These are phyloP conservation scores for Saturnispora zaruensis DNA, from an alignment of 805 yeast genomes.

Conservation along the genomic window DNA sequence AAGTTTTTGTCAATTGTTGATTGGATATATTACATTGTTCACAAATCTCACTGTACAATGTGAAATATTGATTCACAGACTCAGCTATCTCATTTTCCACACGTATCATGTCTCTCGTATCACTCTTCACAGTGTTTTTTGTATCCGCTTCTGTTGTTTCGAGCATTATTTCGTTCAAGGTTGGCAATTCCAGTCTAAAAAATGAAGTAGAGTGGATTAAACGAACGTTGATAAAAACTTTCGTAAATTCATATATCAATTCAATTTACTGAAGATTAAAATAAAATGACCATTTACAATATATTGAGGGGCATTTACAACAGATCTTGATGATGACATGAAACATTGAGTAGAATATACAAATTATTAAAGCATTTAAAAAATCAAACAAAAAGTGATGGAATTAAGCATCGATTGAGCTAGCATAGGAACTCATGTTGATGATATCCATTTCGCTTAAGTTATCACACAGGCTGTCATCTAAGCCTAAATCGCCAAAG, in stretches of 20 bases:
- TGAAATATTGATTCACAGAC: not conserved
- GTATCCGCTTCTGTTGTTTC: constrained; percentile 10
- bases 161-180: not conserved
- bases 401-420: not conserved
- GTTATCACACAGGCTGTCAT: not conserved
- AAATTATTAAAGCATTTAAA: not conserved
- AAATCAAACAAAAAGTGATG: not conserved
- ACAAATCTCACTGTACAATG: not conserved
- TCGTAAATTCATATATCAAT: not conserved
- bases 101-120: constrained; percentile 1
- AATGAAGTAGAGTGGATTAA: not conserved
- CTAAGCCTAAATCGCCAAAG: constrained; percentile 5
- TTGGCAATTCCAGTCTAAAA: not conserved
- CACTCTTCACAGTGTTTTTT: constrained; percentile 14
- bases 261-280: not conserved
- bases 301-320: not conserved
- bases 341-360: not conserved
- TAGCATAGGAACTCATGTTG: not conserved
- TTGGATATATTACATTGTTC: not conserved
- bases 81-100: constrained; percentile 3
- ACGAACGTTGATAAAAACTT: not conserved
- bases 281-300: not conserved
- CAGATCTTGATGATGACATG: not conserved
- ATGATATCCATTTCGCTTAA: not conserved
- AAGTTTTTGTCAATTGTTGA: not conserved